Percentiles rank a stretch among this genome's conserved stretches.
Evolutionary conservation across 805 yeast species (phyloP).

Genomic region (Wickerhamiella occidentalis): DNA sequence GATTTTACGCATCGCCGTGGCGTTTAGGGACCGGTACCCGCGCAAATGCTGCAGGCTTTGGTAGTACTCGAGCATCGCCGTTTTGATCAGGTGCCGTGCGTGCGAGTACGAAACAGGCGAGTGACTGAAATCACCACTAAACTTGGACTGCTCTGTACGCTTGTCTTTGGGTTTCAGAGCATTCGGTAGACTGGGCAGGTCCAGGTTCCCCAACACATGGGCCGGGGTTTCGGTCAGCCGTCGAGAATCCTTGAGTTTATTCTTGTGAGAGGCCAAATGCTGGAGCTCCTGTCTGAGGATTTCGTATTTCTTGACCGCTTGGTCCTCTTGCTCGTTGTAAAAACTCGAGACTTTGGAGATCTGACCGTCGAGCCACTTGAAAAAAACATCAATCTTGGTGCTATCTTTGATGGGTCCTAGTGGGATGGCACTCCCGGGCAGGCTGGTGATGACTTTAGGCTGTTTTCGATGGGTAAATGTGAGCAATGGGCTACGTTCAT

Average conservation of each 20-base stretch:
- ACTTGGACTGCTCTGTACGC: neutral
- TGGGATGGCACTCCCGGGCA: conserved; percentile 3
- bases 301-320: conserved; percentile 45
- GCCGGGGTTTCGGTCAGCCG: neutral
- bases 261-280: conserved; percentile 46
- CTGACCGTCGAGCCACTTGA: conserved; percentile 57
- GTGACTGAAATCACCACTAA: conserved; percentile 37
- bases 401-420: conserved; percentile 13
- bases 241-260: neutral
- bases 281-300: conserved; percentile 53
- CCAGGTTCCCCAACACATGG: neutral
- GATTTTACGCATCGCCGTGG: conserved; percentile 82
- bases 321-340: conserved; percentile 48
- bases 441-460: neutral
- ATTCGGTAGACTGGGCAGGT: conserved; percentile 12
- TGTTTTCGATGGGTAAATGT: conserved; percentile 9
- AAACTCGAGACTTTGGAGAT: conserved; percentile 48
- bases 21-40: conserved; percentile 62
- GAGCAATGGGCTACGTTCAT: conserved; percentile 14
- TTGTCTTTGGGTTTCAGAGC: conserved; percentile 4
- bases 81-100: conserved; percentile 56
- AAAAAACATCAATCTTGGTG: conserved; percentile 37
- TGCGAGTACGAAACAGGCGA: conserved; percentile 41
- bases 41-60: conserved; percentile 57
- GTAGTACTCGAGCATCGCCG: conserved; percentile 60